Evolutionary conservation across 345 rosid genomes (phyloP).

Genomic region (Eucalyptus sp.): DNA sequence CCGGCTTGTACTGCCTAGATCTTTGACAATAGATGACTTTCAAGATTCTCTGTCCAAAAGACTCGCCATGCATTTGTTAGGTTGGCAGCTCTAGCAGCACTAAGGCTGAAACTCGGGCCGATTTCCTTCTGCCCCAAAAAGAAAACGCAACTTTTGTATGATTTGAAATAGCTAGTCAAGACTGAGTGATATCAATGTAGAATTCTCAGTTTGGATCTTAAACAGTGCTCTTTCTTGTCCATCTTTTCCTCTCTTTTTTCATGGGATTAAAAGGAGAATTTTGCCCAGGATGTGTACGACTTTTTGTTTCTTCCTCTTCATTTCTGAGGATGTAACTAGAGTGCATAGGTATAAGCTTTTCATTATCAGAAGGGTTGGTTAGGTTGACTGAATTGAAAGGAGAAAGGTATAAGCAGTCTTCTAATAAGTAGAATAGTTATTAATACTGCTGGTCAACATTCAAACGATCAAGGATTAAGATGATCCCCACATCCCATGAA

Average conservation of each 20-base stretch:
- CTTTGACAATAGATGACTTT: not conserved
- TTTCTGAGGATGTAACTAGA: not conserved
- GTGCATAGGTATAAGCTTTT: not conserved
- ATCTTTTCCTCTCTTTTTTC: not conserved
- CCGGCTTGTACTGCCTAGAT: constrained; percentile 37
- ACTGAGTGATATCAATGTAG: not conserved
- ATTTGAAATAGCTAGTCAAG: not conserved
- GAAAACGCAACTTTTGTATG: not conserved
- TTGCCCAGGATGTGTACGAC: not conserved
- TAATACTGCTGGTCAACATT: not conserved
- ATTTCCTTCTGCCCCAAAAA: not conserved
- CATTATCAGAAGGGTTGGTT: not conserved
- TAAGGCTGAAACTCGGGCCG: not conserved
- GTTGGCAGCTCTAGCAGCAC: not conserved
- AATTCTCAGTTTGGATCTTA: not conserved
- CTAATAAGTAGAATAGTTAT: not conserved
- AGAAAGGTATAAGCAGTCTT: not conserved
- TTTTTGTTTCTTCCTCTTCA: not conserved
- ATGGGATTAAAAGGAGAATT: not conserved
- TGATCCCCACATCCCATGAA: not conserved
- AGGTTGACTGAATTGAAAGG: not conserved
- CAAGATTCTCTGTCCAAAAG: not conserved
- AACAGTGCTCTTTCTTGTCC: not conserved
- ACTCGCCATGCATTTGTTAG: not conserved
- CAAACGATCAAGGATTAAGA: not conserved